Percentiles rank a stretch among this genome's conserved stretches.
phyloP scores from a whole-genome alignment of 768 basidiomycete species.

The Kockovaella imperatae region DNA sequence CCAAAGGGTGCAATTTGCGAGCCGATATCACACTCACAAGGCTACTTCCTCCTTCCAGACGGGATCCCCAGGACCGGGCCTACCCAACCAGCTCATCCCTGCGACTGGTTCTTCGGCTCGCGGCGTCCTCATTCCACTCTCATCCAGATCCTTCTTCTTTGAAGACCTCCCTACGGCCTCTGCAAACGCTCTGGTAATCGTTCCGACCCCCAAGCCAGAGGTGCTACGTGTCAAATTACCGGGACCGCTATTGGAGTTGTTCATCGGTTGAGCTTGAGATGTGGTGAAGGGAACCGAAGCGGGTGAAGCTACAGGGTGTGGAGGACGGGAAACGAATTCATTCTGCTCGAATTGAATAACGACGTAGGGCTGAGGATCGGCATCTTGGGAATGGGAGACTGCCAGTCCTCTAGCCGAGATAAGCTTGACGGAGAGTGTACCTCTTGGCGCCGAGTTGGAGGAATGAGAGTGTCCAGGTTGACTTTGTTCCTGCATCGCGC shows the following conservation, averaged over 20 bases:
- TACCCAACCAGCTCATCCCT: conserved; percentile 29
- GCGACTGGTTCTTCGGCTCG: conserved; percentile 25
- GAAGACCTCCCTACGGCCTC: conserved; percentile 41
- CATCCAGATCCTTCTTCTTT: conserved; percentile 18
- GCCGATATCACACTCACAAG: conserved; percentile 60
- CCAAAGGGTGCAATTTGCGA: neutral
- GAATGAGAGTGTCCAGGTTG: conserved; percentile 4
- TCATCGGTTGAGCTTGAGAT: conserved; percentile 30
- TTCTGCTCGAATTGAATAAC: conserved; percentile 98
- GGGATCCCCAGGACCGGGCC: conserved; percentile 60
- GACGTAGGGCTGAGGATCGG: conserved; percentile 55
- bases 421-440: conserved; percentile 89
- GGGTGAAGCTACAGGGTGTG: conserved; percentile 28
- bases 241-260: too few relatives aligned
- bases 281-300: conserved; percentile 36
- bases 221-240: conserved; percentile 27
- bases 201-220: conserved; percentile 39
- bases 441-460: conserved; percentile 37
- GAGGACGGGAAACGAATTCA: conserved; percentile 77
- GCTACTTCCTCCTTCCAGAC: conserved; percentile 99
- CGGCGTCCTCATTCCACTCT: conserved; percentile 30
- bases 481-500: neutral
- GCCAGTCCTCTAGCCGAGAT: conserved; percentile 80
- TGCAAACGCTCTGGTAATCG: conserved; percentile 43
- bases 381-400: conserved; percentile 55